A percentile compares a stretch with the other conserved stretches of the same genome.
These are phyloP conservation scores for Cornus suecica DNA, from an alignment of 148 eudicot species.

Conservation along the genomic window DNA sequence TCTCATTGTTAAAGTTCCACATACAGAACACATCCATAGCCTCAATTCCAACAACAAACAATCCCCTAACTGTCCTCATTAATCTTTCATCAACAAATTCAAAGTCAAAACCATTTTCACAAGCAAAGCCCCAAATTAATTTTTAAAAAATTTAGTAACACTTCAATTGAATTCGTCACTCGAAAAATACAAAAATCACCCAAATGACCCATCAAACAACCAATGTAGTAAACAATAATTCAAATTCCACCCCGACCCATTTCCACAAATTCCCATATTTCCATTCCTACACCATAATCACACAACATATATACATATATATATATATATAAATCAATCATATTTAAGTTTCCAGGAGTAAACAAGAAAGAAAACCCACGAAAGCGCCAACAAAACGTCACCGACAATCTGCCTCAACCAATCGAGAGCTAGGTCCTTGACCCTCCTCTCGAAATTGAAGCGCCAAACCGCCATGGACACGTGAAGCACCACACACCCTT, in stretches of 20 bases:
- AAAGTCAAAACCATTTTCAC: neutral
- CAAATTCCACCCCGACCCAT: neutral
- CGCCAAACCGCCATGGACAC: constrained; percentile 22
- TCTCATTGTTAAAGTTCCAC: too few relatives aligned
- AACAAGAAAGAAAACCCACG: constrained; percentile 28
- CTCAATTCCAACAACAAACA: neutral
- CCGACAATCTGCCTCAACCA: constrained; percentile 22
- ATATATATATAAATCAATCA: constrained; percentile 6
- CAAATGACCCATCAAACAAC: neutral
- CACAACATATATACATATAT: neutral
- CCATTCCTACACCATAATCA: neutral
- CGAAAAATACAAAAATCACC: neutral
- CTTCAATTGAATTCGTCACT: neutral
- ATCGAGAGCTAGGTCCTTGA: constrained; percentile 21
- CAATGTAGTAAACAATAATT: neutral
- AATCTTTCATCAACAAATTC: neutral
- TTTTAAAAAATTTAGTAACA: neutral
- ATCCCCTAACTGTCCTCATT: neutral
- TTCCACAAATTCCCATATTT: neutral
- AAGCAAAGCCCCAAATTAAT: neutral
- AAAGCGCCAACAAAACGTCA: constrained; percentile 18
- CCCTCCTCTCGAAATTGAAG: constrained; percentile 18
- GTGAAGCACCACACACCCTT: constrained; percentile 14
- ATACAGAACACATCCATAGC: too few relatives aligned
- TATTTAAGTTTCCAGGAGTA: constrained; percentile 24